Percentiles rank a stretch among this genome's conserved stretches.
Conservation (phyloP, 257 asterid genomes). For the Paulownia fortunei region DNA sequence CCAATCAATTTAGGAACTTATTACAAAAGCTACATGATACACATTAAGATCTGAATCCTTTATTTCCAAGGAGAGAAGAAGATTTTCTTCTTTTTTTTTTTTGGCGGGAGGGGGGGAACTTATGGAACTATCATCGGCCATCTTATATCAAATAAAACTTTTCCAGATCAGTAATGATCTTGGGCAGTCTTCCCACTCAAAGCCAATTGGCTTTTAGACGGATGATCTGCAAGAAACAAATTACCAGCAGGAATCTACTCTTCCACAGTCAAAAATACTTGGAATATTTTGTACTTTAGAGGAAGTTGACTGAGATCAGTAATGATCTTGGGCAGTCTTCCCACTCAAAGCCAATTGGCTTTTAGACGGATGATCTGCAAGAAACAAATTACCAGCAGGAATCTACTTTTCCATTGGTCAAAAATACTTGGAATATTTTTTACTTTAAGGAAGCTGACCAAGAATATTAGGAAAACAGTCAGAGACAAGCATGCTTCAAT, state of each 20-base stretch:
- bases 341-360: background rate
- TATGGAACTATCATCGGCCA: background rate
- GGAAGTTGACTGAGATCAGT: too few relatives aligned
- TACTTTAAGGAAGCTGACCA: background rate
- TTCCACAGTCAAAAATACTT: background rate
- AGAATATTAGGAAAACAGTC: background rate
- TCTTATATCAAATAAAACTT: background rate
- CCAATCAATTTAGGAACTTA: constrained; percentile 19
- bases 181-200: background rate
- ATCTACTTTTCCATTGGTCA: background rate
- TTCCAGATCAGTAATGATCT: background rate
- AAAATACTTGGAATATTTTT: background rate
- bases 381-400: constrained; percentile 12
- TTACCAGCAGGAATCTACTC: background rate
- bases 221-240: constrained; percentile 13
- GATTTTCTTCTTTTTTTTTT: background rate
- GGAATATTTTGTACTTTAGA: background rate
- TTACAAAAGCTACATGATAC: constrained; percentile 1
- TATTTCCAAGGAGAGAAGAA: background rate
- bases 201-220: background rate
- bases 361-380: constrained; percentile 6
- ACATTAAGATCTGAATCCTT: background rate
- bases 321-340: background rate
- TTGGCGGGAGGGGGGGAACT: background rate
- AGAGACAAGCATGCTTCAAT: background rate